Evolutionary conservation across 2,329 filamentous ascomycete genomes (phyloP).

Genomic region (Triangularia verruculosa): DNA sequence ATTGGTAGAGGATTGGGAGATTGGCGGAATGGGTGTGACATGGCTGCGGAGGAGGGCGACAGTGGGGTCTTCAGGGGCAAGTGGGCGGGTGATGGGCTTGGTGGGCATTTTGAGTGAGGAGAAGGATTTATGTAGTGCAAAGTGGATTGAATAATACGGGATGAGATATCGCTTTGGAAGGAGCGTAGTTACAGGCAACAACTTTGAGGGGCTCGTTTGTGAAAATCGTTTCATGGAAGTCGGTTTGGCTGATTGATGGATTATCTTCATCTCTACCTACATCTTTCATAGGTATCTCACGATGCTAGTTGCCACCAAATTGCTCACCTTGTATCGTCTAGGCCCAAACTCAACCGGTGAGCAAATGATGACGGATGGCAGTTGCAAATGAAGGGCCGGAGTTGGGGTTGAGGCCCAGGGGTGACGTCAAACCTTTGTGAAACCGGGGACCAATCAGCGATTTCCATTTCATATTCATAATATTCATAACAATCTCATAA

Average conservation of each 20-base stretch:
- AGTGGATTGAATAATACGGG: neutral
- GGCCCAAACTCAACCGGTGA: neutral
- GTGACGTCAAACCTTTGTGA: neutral
- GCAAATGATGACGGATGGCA: neutral
- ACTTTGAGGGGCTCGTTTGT: neutral
- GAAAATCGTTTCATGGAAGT: neutral
- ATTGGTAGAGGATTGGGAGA: constrained; percentile 6
- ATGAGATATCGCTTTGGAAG: neutral
- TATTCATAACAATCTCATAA: too few relatives aligned
- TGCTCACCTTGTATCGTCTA: neutral
- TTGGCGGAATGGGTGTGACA: constrained; percentile 14
- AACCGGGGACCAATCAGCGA: neutral
- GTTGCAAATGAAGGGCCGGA: neutral
- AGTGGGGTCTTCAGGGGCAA: constrained; percentile 2
- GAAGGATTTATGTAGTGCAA: neutral
- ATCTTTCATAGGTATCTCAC: too few relatives aligned
- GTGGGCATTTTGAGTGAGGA: constrained; percentile 11
- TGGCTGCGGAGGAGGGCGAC: constrained; percentile 16
- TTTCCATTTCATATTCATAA: neutral
- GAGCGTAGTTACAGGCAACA: neutral
- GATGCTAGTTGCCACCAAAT: neutral
- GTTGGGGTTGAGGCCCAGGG: neutral
- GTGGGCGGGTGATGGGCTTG: neutral
- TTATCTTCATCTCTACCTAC: too few relatives aligned
- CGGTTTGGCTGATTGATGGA: too few relatives aligned